Percentiles rank a stretch among this genome's conserved stretches.
phyloP scores from a whole-genome alignment of 2,329 filamentous ascomycete species.

The Ceratocystis lukuohia region DNA sequence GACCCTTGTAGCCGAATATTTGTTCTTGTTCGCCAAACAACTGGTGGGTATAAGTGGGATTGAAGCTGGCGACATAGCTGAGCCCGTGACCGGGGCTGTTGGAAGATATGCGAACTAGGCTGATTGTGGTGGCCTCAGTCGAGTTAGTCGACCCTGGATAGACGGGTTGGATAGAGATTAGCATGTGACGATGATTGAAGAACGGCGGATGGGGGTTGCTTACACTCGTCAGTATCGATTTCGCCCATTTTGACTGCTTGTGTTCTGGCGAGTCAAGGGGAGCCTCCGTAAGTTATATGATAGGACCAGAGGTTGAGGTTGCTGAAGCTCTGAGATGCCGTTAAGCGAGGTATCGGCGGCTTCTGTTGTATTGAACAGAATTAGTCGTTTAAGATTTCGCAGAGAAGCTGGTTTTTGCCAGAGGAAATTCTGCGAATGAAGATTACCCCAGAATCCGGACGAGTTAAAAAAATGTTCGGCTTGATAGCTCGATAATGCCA shows the following conservation, averaged over 20 bases:
- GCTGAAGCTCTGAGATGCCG: not conserved
- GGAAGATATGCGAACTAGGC: conserved; percentile 39
- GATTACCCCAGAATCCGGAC: not conserved
- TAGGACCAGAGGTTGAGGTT: not conserved
- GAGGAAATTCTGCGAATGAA: not conserved
- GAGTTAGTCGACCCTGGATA: conserved; percentile 44
- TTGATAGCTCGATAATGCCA: too few species aligned
- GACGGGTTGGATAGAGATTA: conserved; percentile 19
- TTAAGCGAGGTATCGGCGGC: not conserved
- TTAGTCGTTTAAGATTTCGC: not conserved
- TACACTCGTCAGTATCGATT: conserved; percentile 12
- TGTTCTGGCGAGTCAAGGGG: not conserved
- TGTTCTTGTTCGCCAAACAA: conserved; percentile 88
- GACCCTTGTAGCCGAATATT: conserved; percentile 78
- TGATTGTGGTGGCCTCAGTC: conserved; percentile 50
- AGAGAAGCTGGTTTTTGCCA: not conserved
- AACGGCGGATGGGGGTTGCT: not conserved
- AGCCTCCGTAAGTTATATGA: not conserved
- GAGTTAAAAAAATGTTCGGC: not conserved
- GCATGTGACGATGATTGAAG: conserved; percentile 12
- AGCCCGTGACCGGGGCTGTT: conserved; percentile 35
- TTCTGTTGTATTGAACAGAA: not conserved
- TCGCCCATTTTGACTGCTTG: not conserved
- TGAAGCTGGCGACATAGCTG: conserved; percentile 47
- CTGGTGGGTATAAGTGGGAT: conserved; percentile 77